Conservation (phyloP, 495 filamentous ascomycete species). For the Aspergillus panamensis region DNA sequence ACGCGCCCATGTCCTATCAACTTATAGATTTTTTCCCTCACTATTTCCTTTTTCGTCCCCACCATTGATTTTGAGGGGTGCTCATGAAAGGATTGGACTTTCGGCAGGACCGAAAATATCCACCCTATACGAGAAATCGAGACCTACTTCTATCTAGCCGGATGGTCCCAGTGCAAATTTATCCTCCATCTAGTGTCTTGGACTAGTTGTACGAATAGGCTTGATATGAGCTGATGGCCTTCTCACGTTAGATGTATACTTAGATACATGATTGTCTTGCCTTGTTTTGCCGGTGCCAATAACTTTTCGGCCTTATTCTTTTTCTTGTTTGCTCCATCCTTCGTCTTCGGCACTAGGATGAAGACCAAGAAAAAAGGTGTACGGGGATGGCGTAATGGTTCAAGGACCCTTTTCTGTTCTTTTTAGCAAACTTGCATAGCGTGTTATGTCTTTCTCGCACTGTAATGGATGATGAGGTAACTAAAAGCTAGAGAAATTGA, state of each 20-base stretch:
- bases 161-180: not conserved
- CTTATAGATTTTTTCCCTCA: not conserved
- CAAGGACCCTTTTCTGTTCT: not conserved
- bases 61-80: not conserved
- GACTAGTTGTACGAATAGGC: too few relatives aligned
- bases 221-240: not conserved
- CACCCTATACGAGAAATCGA: not conserved
- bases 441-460: not conserved
- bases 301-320: not conserved
- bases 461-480: constrained; percentile 10
- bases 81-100: not conserved
- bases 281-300: not conserved
- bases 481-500: not conserved
- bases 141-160: not conserved
- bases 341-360: not conserved
- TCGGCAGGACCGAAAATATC: not conserved
- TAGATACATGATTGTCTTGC: not conserved
- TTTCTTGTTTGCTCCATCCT: constrained; percentile 3
- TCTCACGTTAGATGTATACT: constrained; percentile 10
- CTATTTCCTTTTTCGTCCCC: not conserved
- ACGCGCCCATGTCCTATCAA: not conserved
- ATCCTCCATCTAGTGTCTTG: too few relatives aligned
- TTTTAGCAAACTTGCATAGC: constrained; percentile 8
- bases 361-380: constrained; percentile 1
- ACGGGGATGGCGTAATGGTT: constrained; percentile 11